Evolutionary conservation across 2,329 filamentous ascomycete species (phyloP), one percentile per base, ranked within the genome.

Genomic region (Fusarium verticillioides): DNA sequence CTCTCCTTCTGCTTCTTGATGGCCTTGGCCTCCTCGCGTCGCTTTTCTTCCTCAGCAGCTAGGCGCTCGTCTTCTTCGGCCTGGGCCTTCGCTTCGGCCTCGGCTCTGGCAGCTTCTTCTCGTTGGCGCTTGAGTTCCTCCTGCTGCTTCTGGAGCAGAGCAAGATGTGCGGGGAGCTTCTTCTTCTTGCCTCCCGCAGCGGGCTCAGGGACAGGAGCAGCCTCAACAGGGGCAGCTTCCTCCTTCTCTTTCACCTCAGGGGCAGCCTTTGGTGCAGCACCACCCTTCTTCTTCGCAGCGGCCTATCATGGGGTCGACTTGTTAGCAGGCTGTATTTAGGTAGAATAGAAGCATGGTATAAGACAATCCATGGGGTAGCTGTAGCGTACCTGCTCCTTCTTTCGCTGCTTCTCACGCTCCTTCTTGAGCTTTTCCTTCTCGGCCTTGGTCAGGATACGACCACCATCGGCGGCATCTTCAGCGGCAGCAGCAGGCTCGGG

Each of bases 341-440:
- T n/a, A 42, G 56, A 37, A 32, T n/a, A 46, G 49, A 42, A 32
- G 26, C n/a, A 28, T 42, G 50, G 44, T 13, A 40, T 32, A n/a
- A 19, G 23, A 18, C 60, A 28, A 34, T 21, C 30, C 54, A 36
- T 9, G 23, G 28, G 28, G 32, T 28, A 16, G 63, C 78, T 30
- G 37, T 28, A 13, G 62, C 78, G 50, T 77, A 96, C 94, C 90
- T 98, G 93, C 84, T 99, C 96, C 90, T 95, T 99, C 87, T 99
- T 99, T 76, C 95, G 89, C 85, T 96, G 94, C 90, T 99, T 99
- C 87, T 99, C 96, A 70, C 94, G 91, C 86, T 99, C 96, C 86
- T 98, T 99, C 89, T 96, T 98, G 79, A 96, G 88, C 84, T 94
- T 97, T 83, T 99, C 96, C 86, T 99, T 99, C 86, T 99, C 95